These are phyloP conservation scores for Apophysomyces sp. DNA, from an alignment of 371 early-diverging fungal species.

Conservation along the genomic window DNA sequence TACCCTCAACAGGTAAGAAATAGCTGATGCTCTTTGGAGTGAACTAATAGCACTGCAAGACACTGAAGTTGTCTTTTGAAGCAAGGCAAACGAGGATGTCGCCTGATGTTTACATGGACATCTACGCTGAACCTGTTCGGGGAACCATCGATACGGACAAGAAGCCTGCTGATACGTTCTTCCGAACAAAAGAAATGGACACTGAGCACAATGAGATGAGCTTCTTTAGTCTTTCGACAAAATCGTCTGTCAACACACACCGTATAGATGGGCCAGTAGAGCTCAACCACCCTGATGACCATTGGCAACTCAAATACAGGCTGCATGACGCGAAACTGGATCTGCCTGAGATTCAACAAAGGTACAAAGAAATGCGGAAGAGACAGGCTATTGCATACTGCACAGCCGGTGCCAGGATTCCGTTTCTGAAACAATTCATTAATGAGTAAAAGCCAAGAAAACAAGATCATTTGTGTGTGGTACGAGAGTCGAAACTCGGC, in stretches of 20 bases:
- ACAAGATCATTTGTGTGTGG: no score
- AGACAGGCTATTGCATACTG: neutral
- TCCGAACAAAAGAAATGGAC: neutral
- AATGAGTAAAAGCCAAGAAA: neutral
- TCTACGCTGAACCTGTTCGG: conserved; percentile 42
- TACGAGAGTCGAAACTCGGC: no score
- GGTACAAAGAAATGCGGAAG: neutral
- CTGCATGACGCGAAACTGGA: neutral
- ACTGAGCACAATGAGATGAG: neutral
- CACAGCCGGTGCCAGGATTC: neutral
- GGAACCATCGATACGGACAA: neutral
- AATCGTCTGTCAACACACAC: neutral
- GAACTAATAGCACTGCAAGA: conserved; percentile 4
- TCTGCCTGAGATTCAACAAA: neutral
- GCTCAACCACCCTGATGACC: neutral
- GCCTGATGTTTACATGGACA: conserved; percentile 29
- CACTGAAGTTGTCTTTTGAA: conserved; percentile 46
- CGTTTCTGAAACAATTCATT: neutral
- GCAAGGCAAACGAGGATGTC: conserved; percentile 7
- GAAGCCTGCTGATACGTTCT: neutral
- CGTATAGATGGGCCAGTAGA: neutral
- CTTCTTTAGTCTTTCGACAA: neutral
- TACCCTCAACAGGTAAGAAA: conserved; percentile 56
- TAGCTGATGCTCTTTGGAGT: neutral
- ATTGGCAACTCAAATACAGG: neutral